Base-by-base conservation (phyloP, 2,329 filamentous ascomycete species). In the Epichloe gansuensis region DNA sequence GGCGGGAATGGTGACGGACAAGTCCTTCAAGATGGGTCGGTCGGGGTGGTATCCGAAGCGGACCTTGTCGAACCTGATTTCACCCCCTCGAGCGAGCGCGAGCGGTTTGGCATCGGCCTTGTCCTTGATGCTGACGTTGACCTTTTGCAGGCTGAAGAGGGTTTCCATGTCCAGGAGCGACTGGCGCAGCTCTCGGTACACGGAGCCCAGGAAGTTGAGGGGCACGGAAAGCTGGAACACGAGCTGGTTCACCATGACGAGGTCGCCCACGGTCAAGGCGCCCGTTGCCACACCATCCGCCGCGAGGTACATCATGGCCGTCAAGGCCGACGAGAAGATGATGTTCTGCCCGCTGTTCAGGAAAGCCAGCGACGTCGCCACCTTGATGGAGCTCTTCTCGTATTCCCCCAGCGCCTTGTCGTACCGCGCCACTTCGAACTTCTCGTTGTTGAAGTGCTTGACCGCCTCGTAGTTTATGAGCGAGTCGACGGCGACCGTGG, bases 371-470 rank as follows among this genome's bases (percentile, higher is more conserved):
- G 91, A 97, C 0, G 93, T 98, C 9, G 89, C 89, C 36, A 98
- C 87, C 66, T 97, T 97, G 74, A 98, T 97, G 15, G 89, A 95
- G 53, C 89, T 90, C 66, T 85, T 85, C 66, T 98, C 88, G 66
- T 98, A 98, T 54, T 84, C 78, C 57, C 83, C 78, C 25, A 98
- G 74, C 0, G 93, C 89, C 60, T 84, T 81, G 68, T 97, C 90
- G 66, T 98, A 98, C 42, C 93, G 81, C 35, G 80, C 78, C 43
- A 95, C 88, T 71, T 98, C 93, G 58, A 89, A 97, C 58, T 86
- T 88, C 64, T 98, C 94, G 63, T 98, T 98, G 73, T 98, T 98
- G 73, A 97, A 98, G 72, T 97, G 95, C 70, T 98, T 98, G 64
- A 98, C 93, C 13, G 94, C 91, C 69, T 98, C 93, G 63, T 96